Evolutionary conservation across 2,329 filamentous ascomycete genomes (phyloP).

Genomic region (Penicillium vulpinum): DNA sequence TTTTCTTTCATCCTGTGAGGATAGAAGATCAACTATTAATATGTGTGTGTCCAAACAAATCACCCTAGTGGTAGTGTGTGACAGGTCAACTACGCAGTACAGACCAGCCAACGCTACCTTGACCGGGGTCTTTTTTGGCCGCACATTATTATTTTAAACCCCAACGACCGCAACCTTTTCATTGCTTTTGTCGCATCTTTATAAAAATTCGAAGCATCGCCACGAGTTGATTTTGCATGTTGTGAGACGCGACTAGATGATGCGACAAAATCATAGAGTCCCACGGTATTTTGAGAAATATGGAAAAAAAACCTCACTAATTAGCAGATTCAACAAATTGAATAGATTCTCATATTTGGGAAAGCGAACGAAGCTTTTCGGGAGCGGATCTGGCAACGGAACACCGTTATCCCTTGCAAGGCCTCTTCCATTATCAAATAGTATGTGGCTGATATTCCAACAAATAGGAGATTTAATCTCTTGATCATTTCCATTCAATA

Average conservation of each 20-base stretch:
- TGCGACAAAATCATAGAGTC: neutral
- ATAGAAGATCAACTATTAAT: neutral
- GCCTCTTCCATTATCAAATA: neutral
- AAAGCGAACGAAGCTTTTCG: neutral
- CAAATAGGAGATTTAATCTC: conserved; percentile 2
- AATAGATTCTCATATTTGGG: neutral
- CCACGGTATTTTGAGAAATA: too few relatives aligned
- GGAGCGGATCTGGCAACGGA: neutral
- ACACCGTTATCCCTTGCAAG: neutral
- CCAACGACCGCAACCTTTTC: neutral
- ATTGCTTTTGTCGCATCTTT: neutral
- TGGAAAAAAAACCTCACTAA: too few relatives aligned
- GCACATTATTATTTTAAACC: neutral
- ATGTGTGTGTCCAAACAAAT: neutral
- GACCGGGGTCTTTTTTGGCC: neutral
- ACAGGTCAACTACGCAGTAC: neutral
- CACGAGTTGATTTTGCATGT: neutral
- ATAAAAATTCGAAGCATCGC: neutral
- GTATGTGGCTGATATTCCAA: neutral
- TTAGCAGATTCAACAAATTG: neutral
- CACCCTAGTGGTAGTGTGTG: neutral
- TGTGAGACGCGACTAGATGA: neutral
- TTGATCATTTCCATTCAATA: neutral
- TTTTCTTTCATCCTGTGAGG: neutral
- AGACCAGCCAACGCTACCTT: neutral